Conservation (phyloP, 768 basidiomycete species). For the Collybiopsis luxurians region DNA sequence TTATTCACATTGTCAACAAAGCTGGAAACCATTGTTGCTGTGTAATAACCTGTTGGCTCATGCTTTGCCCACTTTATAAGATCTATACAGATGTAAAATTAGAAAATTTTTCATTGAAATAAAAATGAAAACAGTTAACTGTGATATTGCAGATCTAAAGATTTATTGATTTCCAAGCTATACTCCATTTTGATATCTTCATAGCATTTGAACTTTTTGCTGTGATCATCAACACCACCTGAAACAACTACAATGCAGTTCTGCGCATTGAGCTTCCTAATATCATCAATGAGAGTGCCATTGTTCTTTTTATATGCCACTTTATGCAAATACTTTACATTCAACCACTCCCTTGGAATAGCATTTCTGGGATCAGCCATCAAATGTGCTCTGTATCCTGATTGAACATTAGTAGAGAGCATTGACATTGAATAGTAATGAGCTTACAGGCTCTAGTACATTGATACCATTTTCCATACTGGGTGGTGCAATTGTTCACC, state of each 20-base stretch:
- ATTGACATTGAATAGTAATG: not conserved
- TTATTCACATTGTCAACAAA: not conserved
- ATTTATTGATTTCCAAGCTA: too few species aligned
- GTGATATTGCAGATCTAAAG: not conserved
- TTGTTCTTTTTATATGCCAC: not conserved
- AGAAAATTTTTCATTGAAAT: too few species aligned
- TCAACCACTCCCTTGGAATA: not conserved
- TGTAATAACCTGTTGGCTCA: too few species aligned
- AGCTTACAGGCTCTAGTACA: not conserved
- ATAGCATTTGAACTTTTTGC: not conserved
- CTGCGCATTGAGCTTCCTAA: not conserved
- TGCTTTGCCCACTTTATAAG: not conserved
- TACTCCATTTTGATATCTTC: not conserved
- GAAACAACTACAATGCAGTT: not conserved
- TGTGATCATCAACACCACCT: not conserved
- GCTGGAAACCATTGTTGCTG: not conserved
- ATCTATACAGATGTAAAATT: not conserved
- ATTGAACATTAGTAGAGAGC: not conserved
- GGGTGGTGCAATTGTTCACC: not conserved
- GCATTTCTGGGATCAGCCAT: not conserved
- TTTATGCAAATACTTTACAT: not conserved
- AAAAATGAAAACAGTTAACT: not conserved
- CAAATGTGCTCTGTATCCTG: not conserved
- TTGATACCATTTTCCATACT: not conserved
- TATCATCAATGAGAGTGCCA: not conserved